phyloP scores from a whole-genome alignment of 257 asterid genomes.

The Nicotiana benthamiana region DNA sequence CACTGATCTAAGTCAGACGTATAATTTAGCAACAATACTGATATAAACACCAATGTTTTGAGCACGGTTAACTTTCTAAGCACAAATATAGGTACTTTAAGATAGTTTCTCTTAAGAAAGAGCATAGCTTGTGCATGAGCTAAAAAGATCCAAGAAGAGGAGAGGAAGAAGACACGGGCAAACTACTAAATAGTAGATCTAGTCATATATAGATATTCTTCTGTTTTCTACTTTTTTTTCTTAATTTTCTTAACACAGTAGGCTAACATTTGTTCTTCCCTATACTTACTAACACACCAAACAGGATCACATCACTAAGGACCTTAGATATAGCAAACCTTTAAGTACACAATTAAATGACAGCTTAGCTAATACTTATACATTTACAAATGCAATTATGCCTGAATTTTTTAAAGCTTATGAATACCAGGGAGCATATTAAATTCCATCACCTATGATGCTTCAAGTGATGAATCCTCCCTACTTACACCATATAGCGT shows the following conservation, averaged over 20 bases:
- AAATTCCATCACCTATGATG: neutral
- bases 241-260: neutral
- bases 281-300: neutral
- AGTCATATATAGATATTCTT: too few species aligned
- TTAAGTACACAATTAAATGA: too few species aligned
- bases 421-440: neutral
- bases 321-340: neutral
- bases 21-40: neutral
- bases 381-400: neutral
- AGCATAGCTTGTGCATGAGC: neutral
- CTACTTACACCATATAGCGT: too few species aligned
- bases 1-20: neutral
- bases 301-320: neutral
- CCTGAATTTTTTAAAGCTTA: neutral
- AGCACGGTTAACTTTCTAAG: neutral
- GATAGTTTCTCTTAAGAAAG: neutral
- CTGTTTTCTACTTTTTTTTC: too few species aligned
- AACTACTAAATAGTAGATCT: neutral
- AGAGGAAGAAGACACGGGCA: neutral
- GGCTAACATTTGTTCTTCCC: neutral
- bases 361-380: neutral
- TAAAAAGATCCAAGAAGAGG: neutral
- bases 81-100: neutral
- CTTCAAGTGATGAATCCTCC: too few species aligned
- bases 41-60: neutral